phyloP scores from a whole-genome alignment of 2,329 filamentous ascomycete genomes.

The Ophiocordyceps polyrhachis-furcata region DNA sequence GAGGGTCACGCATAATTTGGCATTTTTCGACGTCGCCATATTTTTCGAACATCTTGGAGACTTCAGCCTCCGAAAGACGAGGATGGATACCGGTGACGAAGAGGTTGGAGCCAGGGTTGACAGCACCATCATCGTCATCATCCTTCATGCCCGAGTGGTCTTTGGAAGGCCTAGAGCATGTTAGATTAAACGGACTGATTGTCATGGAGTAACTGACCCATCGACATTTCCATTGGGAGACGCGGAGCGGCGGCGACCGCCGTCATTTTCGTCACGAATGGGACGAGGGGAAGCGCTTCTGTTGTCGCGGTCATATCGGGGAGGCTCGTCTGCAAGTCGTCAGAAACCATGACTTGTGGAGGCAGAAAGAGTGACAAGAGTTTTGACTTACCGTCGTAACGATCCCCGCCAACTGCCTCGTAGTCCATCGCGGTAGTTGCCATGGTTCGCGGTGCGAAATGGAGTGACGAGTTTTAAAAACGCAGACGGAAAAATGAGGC shows the following conservation, averaged over 20 bases:
- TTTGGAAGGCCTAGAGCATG: slow-evolving; percentile 14
- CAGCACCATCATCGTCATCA: slow-evolving; percentile 55
- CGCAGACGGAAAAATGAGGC: neutral
- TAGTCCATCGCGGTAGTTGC: slow-evolving; percentile 52
- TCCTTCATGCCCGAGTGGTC: slow-evolving; percentile 30
- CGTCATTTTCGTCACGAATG: slow-evolving; percentile 40
- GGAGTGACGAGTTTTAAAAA: neutral
- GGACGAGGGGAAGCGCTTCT: slow-evolving; percentile 47
- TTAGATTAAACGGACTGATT: neutral
- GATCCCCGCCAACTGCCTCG: slow-evolving; percentile 47
- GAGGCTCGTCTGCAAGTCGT: slow-evolving; percentile 33
- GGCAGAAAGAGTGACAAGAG: neutral
- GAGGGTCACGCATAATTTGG: slow-evolving; percentile 98
- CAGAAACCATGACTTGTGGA: neutral
- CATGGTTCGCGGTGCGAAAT: slow-evolving; percentile 19
- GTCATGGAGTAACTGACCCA: slow-evolving; percentile 6
- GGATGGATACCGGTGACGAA: slow-evolving; percentile 98
- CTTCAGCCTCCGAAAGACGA: slow-evolving; percentile 72
- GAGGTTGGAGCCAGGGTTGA: slow-evolving; percentile 92
- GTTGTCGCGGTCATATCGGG: slow-evolving; percentile 48
- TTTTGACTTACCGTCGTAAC: slow-evolving; percentile 37
- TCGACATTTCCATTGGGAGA: slow-evolving; percentile 34
- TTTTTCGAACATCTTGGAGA: slow-evolving; percentile 92
- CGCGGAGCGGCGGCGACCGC: slow-evolving; percentile 40
- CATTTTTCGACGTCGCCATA: slow-evolving; percentile 98